Evolutionary conservation across 768 basidiomycete genomes (phyloP).

Genomic region (Tulasnella sp.): DNA sequence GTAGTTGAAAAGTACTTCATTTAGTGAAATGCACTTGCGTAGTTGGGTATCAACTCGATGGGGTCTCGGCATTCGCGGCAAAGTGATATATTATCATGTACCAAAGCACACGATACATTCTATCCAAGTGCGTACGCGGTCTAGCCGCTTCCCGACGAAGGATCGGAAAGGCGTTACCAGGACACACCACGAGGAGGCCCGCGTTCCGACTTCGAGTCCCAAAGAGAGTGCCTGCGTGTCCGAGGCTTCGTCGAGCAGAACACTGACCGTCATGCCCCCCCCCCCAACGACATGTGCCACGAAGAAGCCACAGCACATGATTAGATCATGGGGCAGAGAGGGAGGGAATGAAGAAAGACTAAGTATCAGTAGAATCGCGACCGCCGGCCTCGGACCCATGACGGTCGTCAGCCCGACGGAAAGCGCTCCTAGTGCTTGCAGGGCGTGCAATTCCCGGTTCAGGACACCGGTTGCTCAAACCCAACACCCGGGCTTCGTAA

Average conservation of each 20-base stretch:
- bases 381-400: not conserved
- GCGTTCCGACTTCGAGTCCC: constrained; percentile 1
- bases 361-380: not conserved
- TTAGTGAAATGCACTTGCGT: too few species aligned
- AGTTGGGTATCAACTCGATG: too few species aligned
- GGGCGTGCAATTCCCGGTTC: not conserved
- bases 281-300: not conserved
- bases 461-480: not conserved
- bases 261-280: not conserved
- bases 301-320: too few species aligned
- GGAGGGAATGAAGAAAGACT: not conserved
- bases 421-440: not conserved
- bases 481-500: not conserved
- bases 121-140: not conserved
- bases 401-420: not conserved
- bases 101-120: not conserved
- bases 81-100: not conserved
- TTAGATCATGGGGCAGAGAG: not conserved
- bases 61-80: too few species aligned
- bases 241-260: not conserved
- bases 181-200: not conserved
- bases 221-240: not conserved
- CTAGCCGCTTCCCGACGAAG: not conserved
- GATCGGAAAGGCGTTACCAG: not conserved
- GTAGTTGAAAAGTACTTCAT: too few species aligned